Base-by-base conservation (phyloP, 257 asterid genomes). In the Fraxinus anomala region DNA sequence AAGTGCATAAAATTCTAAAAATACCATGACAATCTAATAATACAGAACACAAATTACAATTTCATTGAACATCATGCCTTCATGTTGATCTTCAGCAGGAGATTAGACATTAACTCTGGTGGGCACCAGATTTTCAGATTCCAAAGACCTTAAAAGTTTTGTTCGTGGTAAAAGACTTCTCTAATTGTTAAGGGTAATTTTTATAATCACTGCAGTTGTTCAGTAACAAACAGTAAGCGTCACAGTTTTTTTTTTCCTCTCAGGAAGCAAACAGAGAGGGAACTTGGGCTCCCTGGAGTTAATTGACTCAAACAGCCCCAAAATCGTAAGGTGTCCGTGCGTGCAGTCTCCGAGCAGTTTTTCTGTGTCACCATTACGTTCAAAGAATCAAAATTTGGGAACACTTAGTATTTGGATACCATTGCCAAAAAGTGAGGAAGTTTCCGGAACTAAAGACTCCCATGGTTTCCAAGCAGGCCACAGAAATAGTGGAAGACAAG, bases 251-350 rank as follows among this genome's bases (percentile, higher is more conserved):
- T 92, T 78, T 94, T 94, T 77, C 1, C 92, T 80, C 84, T 92
- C 97, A 0, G 98, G 97, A 23, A 94, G 91, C 81, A 92, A 86
- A 68, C 97, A 94, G 0, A 94, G 90, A 24, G 92, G 88, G 80
- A 94, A 94, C 77, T 87, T 87, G 0, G 97, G 97, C 10, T 92
- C 87, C 33, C 89, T 92, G 94, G 92, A 75, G 87, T 92, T 3
- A 91, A 37, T 80, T 87, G 88, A 47, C 68, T 89, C 96, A 73
- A 83, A 89, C 97, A 94, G 89, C 31, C 31, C 1, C 31, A 30
- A 30, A 30, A 30, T 30, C 31, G 31, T 30, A 30, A 30, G 31
- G 31, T 30, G 3, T 1, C 1, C 3, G 31, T 30, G 31, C 3
- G 31, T 30, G 31, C 31, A 30, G 31, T 30, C 31, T 30, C 31